Percentiles rank a stretch among this genome's conserved stretches.
phyloP scores from a whole-genome alignment of 495 filamentous ascomycete genomes.

The Trypethelium eluteriae region DNA sequence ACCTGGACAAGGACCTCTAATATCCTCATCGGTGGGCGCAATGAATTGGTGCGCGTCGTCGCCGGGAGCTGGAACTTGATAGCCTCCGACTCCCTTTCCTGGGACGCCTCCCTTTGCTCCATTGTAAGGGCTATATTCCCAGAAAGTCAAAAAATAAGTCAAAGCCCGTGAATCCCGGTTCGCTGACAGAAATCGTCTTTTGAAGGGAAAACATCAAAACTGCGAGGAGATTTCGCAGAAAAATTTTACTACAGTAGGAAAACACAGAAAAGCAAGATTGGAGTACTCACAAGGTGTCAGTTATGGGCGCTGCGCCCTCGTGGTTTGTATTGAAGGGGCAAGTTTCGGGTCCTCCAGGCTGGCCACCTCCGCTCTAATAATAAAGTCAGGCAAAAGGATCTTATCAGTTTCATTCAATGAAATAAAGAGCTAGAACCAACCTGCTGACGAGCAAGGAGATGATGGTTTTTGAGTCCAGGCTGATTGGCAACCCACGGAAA shows the following conservation, averaged over 20 bases:
- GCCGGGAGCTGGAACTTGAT: conserved; percentile 34
- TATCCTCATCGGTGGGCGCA: conserved; percentile 25
- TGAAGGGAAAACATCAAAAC: neutral
- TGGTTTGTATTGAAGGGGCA: conserved; percentile 39
- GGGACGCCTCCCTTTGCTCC: conserved; percentile 34
- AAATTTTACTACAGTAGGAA: neutral
- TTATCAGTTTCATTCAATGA: neutral
- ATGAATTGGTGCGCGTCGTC: conserved; percentile 33
- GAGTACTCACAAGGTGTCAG: conserved; percentile 20
- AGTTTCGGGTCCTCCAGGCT: conserved; percentile 19
- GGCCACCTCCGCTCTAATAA: conserved; percentile 6
- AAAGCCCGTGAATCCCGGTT: neutral
- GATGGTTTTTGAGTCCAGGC: neutral
- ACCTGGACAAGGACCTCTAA: conserved; percentile 32
- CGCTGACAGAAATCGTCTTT: too few species aligned
- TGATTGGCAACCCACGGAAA: neutral
- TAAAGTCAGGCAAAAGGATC: neutral
- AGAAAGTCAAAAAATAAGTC: neutral
- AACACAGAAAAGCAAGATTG: neutral
- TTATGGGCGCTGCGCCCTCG: conserved; percentile 29
- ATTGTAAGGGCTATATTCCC: conserved; percentile 28
- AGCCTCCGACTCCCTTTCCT: conserved; percentile 34
- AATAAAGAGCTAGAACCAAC: neutral
- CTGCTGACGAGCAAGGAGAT: neutral
- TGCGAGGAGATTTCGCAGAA: neutral